phyloP scores from a whole-genome alignment of 371 early-diverging fungal genomes.

The Nematocida minor region DNA sequence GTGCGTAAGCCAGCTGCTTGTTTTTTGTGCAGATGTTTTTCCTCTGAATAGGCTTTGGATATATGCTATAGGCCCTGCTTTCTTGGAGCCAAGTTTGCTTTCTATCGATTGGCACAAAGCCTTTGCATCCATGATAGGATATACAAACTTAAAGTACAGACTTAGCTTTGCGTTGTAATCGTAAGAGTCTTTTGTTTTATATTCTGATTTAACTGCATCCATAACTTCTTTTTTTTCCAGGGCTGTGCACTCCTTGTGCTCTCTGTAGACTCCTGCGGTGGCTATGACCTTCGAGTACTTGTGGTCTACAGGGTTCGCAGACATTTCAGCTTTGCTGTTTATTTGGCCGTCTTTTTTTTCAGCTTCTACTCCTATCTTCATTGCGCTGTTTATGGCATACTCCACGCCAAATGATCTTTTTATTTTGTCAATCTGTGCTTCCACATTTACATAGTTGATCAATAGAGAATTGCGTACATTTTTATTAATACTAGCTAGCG shows the following conservation, averaged over 20 bases:
- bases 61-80: too few relatives aligned
- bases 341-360: background rate
- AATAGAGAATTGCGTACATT: background rate
- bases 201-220: too few relatives aligned
- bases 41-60: background rate
- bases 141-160: too few relatives aligned
- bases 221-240: too few relatives aligned
- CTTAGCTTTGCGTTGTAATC: too few relatives aligned
- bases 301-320: background rate
- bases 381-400: background rate
- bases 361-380: background rate
- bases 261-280: background rate
- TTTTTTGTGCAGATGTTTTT: background rate
- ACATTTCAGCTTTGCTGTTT: background rate
- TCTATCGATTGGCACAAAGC: too few relatives aligned
- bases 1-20: background rate
- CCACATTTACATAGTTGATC: background rate
- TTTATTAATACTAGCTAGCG: background rate
- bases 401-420: background rate
- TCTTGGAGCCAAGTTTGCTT: too few relatives aligned
- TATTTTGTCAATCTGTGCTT: background rate
- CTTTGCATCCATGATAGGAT: too few relatives aligned
- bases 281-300: background rate
- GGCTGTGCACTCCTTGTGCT: background rate
- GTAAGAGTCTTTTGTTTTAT: too few relatives aligned